Conservation (phyloP, 2,329 filamentous ascomycete genomes). For the Colletotrichum cereale region DNA sequence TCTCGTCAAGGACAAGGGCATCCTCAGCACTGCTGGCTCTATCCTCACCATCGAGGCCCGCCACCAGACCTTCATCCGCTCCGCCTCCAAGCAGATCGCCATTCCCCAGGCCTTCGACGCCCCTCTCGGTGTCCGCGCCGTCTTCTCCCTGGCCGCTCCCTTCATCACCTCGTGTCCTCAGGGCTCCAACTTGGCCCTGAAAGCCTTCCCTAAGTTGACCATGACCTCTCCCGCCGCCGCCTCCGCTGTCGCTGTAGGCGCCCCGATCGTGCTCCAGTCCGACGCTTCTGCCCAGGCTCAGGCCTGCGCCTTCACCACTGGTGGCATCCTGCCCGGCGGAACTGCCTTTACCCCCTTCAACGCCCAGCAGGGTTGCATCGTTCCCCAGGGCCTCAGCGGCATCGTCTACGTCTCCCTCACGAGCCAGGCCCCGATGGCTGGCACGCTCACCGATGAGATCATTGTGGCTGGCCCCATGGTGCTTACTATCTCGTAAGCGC, state of each 20-base stretch:
- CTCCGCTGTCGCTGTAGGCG: constrained; percentile 57
- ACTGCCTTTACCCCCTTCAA: constrained; percentile 71
- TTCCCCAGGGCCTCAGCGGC: constrained; percentile 73
- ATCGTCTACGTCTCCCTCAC: constrained; percentile 77
- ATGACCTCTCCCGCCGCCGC: constrained; percentile 61
- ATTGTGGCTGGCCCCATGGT: constrained; percentile 75
- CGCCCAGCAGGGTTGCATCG: constrained; percentile 65
- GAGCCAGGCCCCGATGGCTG: constrained; percentile 62
- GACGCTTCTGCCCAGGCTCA: constrained; percentile 63
- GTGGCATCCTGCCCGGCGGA: constrained; percentile 66
- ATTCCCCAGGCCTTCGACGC: constrained; percentile 79
- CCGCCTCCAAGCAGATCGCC: constrained; percentile 67
- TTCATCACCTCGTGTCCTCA: constrained; percentile 80
- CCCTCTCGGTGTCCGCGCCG: constrained; percentile 74
- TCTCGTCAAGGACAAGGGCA: constrained; percentile 68
- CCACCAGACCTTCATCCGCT: constrained; percentile 80
- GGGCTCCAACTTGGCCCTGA: constrained; percentile 73
- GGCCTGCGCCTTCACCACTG: constrained; percentile 77
- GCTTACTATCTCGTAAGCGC: constrained; percentile 62
- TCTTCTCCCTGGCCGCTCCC: constrained; percentile 79
- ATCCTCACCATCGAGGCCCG: constrained; percentile 81
- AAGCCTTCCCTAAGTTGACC: constrained; percentile 69
- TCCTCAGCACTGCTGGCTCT: constrained; percentile 75
- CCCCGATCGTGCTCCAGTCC: constrained; percentile 62
- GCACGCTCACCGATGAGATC: constrained; percentile 70